Percentiles rank a stretch among this genome's conserved stretches.
Evolutionary conservation across 169 alveolate species (phyloP).

Genomic region (Cryptosporidium baileyi): DNA sequence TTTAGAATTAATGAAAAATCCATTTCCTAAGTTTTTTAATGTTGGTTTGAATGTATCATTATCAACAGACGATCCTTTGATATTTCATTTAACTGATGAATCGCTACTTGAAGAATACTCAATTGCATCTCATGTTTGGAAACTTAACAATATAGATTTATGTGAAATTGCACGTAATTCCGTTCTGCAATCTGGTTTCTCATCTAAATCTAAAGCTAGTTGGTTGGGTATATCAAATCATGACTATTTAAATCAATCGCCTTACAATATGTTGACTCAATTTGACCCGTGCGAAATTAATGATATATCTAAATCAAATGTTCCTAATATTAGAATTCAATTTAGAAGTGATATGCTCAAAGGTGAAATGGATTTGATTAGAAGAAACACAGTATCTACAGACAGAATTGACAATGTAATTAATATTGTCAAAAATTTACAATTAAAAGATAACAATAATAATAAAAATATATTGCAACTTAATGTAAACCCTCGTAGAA

Average conservation of each 20-base stretch:
- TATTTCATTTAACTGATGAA: slow-evolving; percentile 90
- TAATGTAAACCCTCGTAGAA: too few relatives aligned
- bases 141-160: slow-evolving; percentile 84
- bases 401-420: slow-evolving; percentile 31
- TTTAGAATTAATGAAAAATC: slow-evolving; percentile 81
- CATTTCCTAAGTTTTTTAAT: slow-evolving; percentile 85
- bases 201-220: slow-evolving; percentile 62
- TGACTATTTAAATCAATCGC: slow-evolving; percentile 3
- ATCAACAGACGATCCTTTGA: slow-evolving; percentile 93
- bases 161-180: slow-evolving; percentile 91
- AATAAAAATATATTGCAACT: neutral
- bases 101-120: slow-evolving; percentile 93
- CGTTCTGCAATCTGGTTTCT: slow-evolving; percentile 83
- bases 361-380: slow-evolving; percentile 47
- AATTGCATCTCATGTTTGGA: slow-evolving; percentile 86
- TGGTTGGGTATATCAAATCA: slow-evolving; percentile 74
- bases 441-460: slow-evolving; percentile 1
- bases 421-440: slow-evolving; percentile 1
- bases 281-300: slow-evolving; percentile 55
- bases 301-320: slow-evolving; percentile 64
- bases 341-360: slow-evolving; percentile 62
- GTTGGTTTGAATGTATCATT: slow-evolving; percentile 90
- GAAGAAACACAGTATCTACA: neutral
- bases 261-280: slow-evolving; percentile 2
- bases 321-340: slow-evolving; percentile 69